Conservation (phyloP, 352 stramenopile genomes). For the Aphanomyces euteiches region DNA sequence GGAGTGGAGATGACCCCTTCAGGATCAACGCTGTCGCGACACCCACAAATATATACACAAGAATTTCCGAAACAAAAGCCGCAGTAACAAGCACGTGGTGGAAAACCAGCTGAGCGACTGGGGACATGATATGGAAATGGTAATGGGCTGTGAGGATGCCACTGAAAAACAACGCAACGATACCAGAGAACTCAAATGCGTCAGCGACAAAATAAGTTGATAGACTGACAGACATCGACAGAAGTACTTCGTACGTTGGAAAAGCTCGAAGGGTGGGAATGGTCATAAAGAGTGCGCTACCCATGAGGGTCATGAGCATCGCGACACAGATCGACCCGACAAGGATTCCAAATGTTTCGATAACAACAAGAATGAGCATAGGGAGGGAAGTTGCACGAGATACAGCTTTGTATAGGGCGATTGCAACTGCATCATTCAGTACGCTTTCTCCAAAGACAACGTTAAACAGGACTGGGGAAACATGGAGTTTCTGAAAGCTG, state of each 20-base stretch:
- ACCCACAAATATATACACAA: conserved; percentile 22
- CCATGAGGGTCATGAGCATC: neutral
- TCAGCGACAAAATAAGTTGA: conserved; percentile 22
- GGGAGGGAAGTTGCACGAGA: conserved; percentile 25
- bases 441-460: conserved; percentile 69
- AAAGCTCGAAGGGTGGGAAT: neutral
- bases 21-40: conserved; percentile 6
- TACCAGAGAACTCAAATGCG: conserved; percentile 38
- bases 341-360: conserved; percentile 20
- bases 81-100: conserved; percentile 16
- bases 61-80: conserved; percentile 16
- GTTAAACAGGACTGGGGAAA: conserved; percentile 52
- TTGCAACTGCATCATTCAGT: conserved; percentile 61
- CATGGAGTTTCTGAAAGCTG: conserved; percentile 44
- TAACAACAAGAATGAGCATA: conserved; percentile 5
- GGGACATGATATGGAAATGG: conserved; percentile 24
- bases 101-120: neutral
- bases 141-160: conserved; percentile 31
- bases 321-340: conserved; percentile 22
- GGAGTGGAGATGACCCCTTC: neutral
- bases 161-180: conserved; percentile 64
- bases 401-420: conserved; percentile 60
- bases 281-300: neutral
- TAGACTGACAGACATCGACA: neutral
- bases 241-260: conserved; percentile 17